Conservation (phyloP, 768 basidiomycete genomes). For the Coprinellus micaceus region DNA sequence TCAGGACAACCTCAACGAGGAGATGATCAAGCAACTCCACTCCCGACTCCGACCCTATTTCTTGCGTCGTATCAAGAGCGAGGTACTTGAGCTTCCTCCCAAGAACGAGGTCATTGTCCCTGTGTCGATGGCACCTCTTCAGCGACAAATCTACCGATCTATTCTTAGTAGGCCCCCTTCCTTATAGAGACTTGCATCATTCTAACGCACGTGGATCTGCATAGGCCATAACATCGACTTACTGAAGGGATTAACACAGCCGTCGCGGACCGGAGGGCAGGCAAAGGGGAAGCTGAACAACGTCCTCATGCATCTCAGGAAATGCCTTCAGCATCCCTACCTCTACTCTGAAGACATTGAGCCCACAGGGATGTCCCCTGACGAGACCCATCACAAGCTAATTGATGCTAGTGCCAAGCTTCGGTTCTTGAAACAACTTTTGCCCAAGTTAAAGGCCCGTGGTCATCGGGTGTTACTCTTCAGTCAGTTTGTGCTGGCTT, state of each 20-base stretch:
- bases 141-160: constrained; percentile 84
- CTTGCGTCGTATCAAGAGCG: constrained; percentile 88
- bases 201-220: constrained; percentile 7
- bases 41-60: constrained; percentile 82
- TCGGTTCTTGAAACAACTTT: constrained; percentile 65
- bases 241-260: constrained; percentile 55
- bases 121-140: constrained; percentile 80
- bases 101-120: constrained; percentile 96
- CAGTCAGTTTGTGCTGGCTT: constrained; percentile 90
- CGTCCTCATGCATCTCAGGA: constrained; percentile 82
- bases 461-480: constrained; percentile 90
- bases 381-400: constrained; percentile 72
- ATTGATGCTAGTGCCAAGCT: constrained; percentile 87
- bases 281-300: constrained; percentile 69
- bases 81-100: constrained; percentile 87
- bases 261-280: constrained; percentile 23
- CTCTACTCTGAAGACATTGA: constrained; percentile 80
- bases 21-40: constrained; percentile 78
- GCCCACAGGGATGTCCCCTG: constrained; percentile 50
- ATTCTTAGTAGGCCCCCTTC: constrained; percentile 59
- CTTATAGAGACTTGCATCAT: constrained; percentile 8
- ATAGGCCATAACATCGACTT: constrained; percentile 69
- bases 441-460: constrained; percentile 79
- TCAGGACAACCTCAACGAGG: constrained; percentile 60
- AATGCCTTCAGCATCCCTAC: constrained; percentile 93